Conservation (phyloP, 306 rosid genomes). For the Notholithocarpus densiflorus region DNA sequence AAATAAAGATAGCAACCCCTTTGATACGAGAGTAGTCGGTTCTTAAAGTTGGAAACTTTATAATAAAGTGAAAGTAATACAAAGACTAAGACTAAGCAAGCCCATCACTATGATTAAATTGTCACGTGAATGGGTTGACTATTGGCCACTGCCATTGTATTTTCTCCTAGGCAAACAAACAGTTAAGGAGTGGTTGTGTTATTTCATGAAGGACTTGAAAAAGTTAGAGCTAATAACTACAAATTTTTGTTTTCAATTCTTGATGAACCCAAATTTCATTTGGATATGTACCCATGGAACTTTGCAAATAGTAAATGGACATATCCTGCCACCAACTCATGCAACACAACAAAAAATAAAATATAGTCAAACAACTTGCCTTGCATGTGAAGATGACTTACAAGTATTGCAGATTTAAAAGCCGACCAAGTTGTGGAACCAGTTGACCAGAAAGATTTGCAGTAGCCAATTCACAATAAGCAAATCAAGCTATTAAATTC, state of each 20-base stretch:
- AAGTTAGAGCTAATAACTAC: too few relatives aligned
- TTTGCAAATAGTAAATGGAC: too few relatives aligned
- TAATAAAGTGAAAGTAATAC: background rate
- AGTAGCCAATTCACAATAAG: background rate
- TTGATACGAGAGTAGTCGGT: background rate
- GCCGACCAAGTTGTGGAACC: conserved; percentile 75
- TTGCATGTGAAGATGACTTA: conserved; percentile 37
- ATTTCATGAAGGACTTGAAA: too few relatives aligned
- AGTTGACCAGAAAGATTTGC: conserved; percentile 83
- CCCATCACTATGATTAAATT: conserved; percentile 6
- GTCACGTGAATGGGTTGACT: background rate
- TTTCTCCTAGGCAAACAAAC: too few relatives aligned
- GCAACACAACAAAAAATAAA: background rate
- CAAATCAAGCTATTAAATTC: too few relatives aligned
- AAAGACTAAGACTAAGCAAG: background rate
- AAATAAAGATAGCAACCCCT: background rate
- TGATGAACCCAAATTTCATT: too few relatives aligned
- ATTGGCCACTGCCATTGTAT: too few relatives aligned
- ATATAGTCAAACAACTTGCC: background rate
- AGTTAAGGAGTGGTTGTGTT: too few relatives aligned
- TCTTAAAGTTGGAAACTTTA: background rate
- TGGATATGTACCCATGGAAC: too few relatives aligned
- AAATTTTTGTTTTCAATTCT: too few relatives aligned
- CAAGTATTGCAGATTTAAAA: conserved; percentile 80
- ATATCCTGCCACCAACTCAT: too few relatives aligned